phyloP scores from a whole-genome alignment of 371 early-diverging fungal species.

The Paraphysoderma sedebokerense region DNA sequence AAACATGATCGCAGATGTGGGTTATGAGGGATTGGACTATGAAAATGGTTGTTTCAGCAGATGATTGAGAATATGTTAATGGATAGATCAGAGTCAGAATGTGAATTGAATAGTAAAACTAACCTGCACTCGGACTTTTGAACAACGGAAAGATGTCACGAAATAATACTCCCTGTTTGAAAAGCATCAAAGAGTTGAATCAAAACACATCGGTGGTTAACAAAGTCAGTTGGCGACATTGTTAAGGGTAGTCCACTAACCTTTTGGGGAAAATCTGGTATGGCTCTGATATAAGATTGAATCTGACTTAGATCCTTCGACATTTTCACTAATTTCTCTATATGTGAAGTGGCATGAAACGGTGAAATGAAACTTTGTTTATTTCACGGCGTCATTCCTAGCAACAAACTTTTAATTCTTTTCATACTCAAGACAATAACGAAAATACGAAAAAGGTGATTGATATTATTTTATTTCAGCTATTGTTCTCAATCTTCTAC shows the following conservation, averaged over 20 bases:
- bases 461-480: too few species aligned
- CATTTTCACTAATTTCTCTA: neutral
- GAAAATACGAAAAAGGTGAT: too few species aligned
- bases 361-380: too few species aligned
- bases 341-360: too few species aligned
- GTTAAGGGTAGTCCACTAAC: slow-evolving; percentile 13
- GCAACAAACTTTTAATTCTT: too few species aligned
- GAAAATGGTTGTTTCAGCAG: too few species aligned
- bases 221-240: neutral
- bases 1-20: too few species aligned
- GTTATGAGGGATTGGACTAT: too few species aligned
- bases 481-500: too few species aligned
- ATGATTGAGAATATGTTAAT: too few species aligned
- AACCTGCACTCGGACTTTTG: slow-evolving; percentile 81
- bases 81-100: slow-evolving; percentile 54
- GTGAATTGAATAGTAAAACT: slow-evolving; percentile 72
- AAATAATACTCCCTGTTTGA: slow-evolving; percentile 65
- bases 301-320: neutral
- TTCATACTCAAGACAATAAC: too few species aligned
- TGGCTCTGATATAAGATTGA: slow-evolving; percentile 23
- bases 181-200: neutral
- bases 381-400: too few species aligned
- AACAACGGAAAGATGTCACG: slow-evolving; percentile 93
- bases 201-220: neutral
- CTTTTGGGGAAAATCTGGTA: slow-evolving; percentile 71